These are phyloP conservation scores for Picea sitchensis DNA, from an alignment of 75 land plant species.

Conservation along the genomic window DNA sequence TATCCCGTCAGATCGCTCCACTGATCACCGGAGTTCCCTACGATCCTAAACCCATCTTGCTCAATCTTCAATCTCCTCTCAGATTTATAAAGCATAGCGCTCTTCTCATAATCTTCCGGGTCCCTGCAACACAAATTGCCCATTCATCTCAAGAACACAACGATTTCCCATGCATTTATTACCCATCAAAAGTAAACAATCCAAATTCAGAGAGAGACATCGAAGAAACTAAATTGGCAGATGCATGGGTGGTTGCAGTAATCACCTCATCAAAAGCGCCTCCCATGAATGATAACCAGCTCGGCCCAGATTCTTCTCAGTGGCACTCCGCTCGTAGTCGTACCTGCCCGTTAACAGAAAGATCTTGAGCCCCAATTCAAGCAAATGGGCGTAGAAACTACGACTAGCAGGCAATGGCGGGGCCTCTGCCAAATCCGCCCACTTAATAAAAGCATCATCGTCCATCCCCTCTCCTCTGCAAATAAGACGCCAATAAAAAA, in stretches of 20 bases:
- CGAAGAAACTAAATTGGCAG: slow-evolving; percentile 1
- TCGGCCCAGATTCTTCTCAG: slow-evolving; percentile 39
- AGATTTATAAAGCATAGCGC: too few relatives aligned
- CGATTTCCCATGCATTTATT: neutral
- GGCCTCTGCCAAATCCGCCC: slow-evolving; percentile 58
- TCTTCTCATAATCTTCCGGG: too few relatives aligned
- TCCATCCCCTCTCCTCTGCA: slow-evolving; percentile 58
- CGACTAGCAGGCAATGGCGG: slow-evolving; percentile 20
- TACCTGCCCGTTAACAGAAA: slow-evolving; percentile 74
- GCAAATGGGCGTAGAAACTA: slow-evolving; percentile 50
- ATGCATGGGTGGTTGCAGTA: too few relatives aligned
- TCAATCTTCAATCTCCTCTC: too few relatives aligned
- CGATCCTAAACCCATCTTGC: slow-evolving; percentile 17
- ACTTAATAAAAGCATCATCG: slow-evolving; percentile 38
- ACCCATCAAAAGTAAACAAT: neutral
- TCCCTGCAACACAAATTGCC: too few relatives aligned
- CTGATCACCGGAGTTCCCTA: slow-evolving; percentile 32
- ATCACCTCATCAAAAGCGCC: too few relatives aligned
- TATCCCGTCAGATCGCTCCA: too few relatives aligned
- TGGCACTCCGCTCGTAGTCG: slow-evolving; percentile 50
- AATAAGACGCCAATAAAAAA: neutral
- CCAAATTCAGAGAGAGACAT: neutral
- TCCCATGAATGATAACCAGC: slow-evolving; percentile 25
- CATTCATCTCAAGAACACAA: neutral
- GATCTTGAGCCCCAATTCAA: slow-evolving; percentile 41